Evolutionary conservation across 2,329 filamentous ascomycete species (phyloP).

Genomic region (Cercospora nicotianae): DNA sequence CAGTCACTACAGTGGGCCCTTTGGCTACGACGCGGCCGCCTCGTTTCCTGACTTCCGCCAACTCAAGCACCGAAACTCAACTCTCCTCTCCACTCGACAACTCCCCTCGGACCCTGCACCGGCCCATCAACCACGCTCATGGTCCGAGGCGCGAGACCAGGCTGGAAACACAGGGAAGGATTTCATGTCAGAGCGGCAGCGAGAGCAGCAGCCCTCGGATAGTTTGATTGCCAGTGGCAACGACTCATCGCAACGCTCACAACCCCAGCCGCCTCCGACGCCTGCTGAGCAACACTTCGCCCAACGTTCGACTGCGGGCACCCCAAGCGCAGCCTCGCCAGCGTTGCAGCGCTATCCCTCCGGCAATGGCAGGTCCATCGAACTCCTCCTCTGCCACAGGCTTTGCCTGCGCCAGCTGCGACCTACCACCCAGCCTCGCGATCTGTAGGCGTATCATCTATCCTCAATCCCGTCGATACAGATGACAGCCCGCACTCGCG

Average conservation of each 20-base stretch:
- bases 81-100: constrained; percentile 19
- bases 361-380: constrained; percentile 29
- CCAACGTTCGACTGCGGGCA: constrained; percentile 9
- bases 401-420: constrained; percentile 21
- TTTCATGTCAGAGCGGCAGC: constrained; percentile 40
- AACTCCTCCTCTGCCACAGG: constrained; percentile 36
- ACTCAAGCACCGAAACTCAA: constrained; percentile 15
- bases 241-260: constrained; percentile 19
- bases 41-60: constrained; percentile 15
- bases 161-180: constrained; percentile 33
- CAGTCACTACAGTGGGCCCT: constrained; percentile 27
- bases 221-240: constrained; percentile 24
- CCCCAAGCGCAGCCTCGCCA: constrained; percentile 20
- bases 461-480: constrained; percentile 46
- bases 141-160: constrained; percentile 31
- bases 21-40: constrained; percentile 16
- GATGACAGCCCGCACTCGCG: constrained; percentile 39
- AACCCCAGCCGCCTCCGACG: constrained; percentile 15
- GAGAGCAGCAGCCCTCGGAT: constrained; percentile 30
- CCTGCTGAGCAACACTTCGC: constrained; percentile 18
- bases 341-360: constrained; percentile 19
- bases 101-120: constrained; percentile 20
- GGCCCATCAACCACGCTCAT: constrained; percentile 34
- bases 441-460: constrained; percentile 47
- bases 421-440: constrained; percentile 35